These are phyloP conservation scores for Paratinospora sagittata DNA, from an alignment of 164 flowering plant genomes.

Conservation along the genomic window DNA sequence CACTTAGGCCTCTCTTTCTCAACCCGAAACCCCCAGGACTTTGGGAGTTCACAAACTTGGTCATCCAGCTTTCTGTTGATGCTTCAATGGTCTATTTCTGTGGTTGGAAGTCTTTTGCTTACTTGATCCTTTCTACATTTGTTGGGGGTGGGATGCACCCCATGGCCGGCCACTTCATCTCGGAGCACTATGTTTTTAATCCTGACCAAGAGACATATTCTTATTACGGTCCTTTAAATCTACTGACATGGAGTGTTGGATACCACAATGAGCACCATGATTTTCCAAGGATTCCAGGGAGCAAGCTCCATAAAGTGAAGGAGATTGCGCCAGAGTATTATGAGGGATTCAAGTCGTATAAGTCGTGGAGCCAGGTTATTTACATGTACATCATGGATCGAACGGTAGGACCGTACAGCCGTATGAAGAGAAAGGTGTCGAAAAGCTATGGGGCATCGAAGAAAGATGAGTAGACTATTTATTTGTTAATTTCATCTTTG, in stretches of 20 bases:
- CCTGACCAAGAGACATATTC: conserved; percentile 90
- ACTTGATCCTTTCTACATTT: conserved; percentile 83
- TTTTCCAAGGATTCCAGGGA: conserved; percentile 88
- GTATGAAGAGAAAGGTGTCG: conserved; percentile 80
- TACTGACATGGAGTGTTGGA: conserved; percentile 89
- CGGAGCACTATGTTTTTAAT: conserved; percentile 86
- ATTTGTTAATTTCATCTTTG: background rate
- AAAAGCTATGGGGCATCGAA: conserved; percentile 13
- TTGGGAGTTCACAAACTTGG: conserved; percentile 82
- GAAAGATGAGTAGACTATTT: conserved; percentile 47
- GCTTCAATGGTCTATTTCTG: conserved; percentile 57
- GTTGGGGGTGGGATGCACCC: conserved; percentile 99
- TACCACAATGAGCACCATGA: conserved; percentile 99
- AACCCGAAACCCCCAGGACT: conserved; percentile 94
- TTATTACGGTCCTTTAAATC: conserved; percentile 86
- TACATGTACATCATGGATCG: conserved; percentile 86
- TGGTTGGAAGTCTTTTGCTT: conserved; percentile 75
- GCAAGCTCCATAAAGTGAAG: conserved; percentile 85
- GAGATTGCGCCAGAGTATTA: conserved; percentile 94
- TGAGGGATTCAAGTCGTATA: conserved; percentile 49
- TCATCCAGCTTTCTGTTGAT: conserved; percentile 60
- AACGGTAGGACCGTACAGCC: conserved; percentile 78
- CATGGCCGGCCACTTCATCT: conserved; percentile 95
- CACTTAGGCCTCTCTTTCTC: conserved; percentile 80
- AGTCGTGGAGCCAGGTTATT: conserved; percentile 94